Base-by-base conservation (phyloP, 2,329 filamentous ascomycete species). In the Amauroascus niger region DNA sequence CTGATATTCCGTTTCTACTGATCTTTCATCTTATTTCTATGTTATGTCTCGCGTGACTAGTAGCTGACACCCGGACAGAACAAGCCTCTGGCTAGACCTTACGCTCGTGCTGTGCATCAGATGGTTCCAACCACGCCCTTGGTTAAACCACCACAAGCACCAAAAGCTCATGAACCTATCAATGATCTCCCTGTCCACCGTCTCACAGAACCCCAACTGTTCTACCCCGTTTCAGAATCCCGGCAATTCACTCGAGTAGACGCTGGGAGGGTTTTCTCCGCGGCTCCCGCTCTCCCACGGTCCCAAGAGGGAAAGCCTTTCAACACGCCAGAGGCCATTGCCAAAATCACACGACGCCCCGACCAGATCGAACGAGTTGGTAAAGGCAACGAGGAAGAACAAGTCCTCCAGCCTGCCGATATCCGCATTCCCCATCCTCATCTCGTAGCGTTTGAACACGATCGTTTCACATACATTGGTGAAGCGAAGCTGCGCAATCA, bases 71-170 rank as follows among this genome's bases (percentile, higher is more conserved):
- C 51, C 54, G 54, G 54, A 58, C 59, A 95, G 91, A 82, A 81
- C 54, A 89, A 91, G 74, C 78, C 76, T 56, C 72, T 95, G 35
- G 89, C 89, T 2, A 77, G 74, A 24, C 84, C 87, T 11, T 96
- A 96, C 68, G 78, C 84, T 22, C 79, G 79, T 54, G 87, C 88
- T 9, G 77, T 97, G 22, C 76, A 88, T 61, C 71, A 74, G 32
- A 95, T 96, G 89, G 74, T 97, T 4, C 89, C 88, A 2, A 78
- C 77, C 52, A 87, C 81, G n/a, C 71, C 72, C 3, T 71, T 76
- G 56, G 63, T 66, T 44, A 57, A 67, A 26, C 54, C 62, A 24
- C 63, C 60, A 53, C 68, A 70, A 49, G 68, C 69, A 6, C 71
- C 71, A 26, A 59, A 63, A 1, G 64, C 67, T 7, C 80, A 84